phyloP scores from a whole-genome alignment of 139 green algal species.

The Volvox reticuliferus region DNA sequence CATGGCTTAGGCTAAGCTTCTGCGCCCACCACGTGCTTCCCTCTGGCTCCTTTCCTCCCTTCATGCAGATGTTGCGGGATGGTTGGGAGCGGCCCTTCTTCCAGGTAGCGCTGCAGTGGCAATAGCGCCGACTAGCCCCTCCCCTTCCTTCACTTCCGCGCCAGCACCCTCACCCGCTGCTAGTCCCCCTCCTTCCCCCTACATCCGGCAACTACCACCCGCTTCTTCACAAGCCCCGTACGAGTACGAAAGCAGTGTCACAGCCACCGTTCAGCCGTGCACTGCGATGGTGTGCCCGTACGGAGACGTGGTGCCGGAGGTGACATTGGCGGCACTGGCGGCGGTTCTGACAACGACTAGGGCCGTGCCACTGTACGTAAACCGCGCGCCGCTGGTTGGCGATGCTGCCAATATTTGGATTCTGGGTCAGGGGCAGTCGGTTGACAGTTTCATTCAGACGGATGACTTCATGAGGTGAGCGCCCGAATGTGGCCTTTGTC shows the following conservation, averaged over 20 bases:
- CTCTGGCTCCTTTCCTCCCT: neutral
- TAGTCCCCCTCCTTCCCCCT: neutral
- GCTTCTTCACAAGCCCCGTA: no score
- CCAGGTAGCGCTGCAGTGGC: neutral
- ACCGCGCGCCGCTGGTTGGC: slow-evolving; percentile 20
- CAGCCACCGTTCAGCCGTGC: neutral
- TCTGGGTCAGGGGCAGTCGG: no score
- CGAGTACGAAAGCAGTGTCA: neutral
- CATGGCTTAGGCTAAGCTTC: no score
- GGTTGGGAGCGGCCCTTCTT: neutral
- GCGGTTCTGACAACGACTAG: neutral
- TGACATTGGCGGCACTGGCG: neutral
- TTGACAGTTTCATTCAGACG: neutral
- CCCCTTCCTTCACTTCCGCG: neutral
- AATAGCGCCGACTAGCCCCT: neutral
- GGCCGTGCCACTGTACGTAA: slow-evolving; percentile 4
- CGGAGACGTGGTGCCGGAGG: neutral
- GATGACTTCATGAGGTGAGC: slow-evolving; percentile 1
- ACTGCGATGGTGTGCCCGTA: neutral
- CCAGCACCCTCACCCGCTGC: neutral
- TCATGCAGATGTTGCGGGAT: neutral
- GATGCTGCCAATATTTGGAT: neutral
- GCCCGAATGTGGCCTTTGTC: no score
- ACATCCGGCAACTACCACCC: neutral
- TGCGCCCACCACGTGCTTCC: no score